A percentile compares a stretch with the other conserved stretches of the same genome.
Evolutionary conservation across 805 yeast species (phyloP).

Genomic region (Myxozyma geophila): DNA sequence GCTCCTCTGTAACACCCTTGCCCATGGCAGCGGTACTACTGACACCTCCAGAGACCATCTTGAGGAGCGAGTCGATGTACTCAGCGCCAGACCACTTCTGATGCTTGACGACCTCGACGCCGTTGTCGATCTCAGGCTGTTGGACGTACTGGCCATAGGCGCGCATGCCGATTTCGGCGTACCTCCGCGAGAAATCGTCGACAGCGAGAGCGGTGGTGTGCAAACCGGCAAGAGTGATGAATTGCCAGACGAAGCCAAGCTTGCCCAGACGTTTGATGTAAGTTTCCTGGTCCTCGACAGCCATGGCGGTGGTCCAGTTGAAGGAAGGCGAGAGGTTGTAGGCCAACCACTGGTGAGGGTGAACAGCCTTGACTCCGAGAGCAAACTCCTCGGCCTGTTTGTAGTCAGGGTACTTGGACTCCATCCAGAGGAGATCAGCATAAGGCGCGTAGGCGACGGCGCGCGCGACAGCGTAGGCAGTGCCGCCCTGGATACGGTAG

Average conservation of each 20-base stretch:
- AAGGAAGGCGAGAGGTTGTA: constrained; percentile 96
- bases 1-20: constrained; percentile 96
- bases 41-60: constrained; percentile 91
- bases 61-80: constrained; percentile 87
- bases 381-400: constrained; percentile 94
- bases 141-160: constrained; percentile 91
- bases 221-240: constrained; percentile 94
- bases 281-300: constrained; percentile 82
- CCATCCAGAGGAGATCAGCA: constrained; percentile 98
- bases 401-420: constrained; percentile 91
- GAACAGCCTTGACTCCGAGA: constrained; percentile 78
- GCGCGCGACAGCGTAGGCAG: constrained; percentile 96
- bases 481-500: constrained; percentile 95
- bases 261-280: constrained; percentile 84
- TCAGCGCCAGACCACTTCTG: constrained; percentile 99
- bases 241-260: constrained; percentile 96
- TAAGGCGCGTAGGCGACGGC: constrained; percentile 94
- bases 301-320: constrained; percentile 97
- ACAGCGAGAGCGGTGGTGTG: constrained; percentile 94
- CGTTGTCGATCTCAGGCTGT: constrained; percentile 81
- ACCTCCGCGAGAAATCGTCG: constrained; percentile 80
- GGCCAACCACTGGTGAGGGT: constrained; percentile 93
- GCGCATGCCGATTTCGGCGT: constrained; percentile 84
- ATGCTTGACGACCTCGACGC: constrained; percentile 95
- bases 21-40: constrained; percentile 98